Conservation (phyloP, 306 rosid genomes). For the Crotalaria pallida region DNA sequence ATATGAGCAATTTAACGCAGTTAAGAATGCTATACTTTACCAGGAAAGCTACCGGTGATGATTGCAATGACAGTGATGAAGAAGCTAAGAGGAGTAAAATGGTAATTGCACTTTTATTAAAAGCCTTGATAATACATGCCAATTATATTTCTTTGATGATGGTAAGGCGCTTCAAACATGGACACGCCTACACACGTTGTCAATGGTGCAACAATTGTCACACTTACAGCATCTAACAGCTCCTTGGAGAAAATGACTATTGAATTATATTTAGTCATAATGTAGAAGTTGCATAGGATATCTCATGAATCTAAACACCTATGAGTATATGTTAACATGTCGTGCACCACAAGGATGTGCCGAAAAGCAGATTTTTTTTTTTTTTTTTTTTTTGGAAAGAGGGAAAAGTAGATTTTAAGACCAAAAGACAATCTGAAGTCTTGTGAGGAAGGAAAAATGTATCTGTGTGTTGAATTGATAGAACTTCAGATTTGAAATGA, state of each 20-base stretch:
- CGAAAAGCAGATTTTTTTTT: no score
- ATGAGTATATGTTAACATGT: neutral
- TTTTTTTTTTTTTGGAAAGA: no score
- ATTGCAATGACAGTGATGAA: constrained; percentile 78
- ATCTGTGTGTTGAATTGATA: no score
- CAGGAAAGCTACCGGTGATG: constrained; percentile 86
- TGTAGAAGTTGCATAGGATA: neutral
- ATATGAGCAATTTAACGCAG: neutral
- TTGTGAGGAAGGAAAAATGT: neutral
- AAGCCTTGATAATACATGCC: neutral
- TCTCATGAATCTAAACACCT: neutral
- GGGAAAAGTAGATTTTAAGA: no score
- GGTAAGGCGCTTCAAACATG: no score
- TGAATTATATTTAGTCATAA: neutral
- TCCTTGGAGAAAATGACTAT: neutral
- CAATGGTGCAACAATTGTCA: neutral
- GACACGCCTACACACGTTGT: neutral
- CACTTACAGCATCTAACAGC: neutral
- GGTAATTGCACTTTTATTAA: constrained; percentile 44
- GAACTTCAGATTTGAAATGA: no score
- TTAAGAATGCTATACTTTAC: constrained; percentile 17
- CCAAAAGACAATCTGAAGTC: neutral
- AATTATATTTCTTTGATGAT: no score
- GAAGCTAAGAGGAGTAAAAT: constrained; percentile 85
- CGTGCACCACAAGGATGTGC: neutral